Conservation (phyloP, 805 yeast species). For the Debaryomyces tyrocola region DNA sequence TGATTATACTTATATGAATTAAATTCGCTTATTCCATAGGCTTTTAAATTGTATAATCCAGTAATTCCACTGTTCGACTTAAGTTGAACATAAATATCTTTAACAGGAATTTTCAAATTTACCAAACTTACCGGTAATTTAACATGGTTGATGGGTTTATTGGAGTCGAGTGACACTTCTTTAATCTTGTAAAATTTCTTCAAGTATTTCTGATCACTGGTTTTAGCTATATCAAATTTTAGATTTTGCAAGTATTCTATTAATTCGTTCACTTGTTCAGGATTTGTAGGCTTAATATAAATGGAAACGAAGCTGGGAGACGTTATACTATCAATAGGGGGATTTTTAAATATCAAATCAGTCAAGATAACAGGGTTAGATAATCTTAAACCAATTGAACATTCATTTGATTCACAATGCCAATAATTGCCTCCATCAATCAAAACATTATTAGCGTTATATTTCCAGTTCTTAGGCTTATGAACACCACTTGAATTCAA, state of each 20-base stretch:
- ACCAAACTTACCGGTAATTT: conserved; percentile 34
- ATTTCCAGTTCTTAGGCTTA: conserved; percentile 25
- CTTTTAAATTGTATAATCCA: conserved; percentile 22
- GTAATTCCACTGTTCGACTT: conserved; percentile 7
- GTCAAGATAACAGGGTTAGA: conserved; percentile 32
- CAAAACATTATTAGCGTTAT: conserved; percentile 39
- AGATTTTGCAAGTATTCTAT: conserved; percentile 16
- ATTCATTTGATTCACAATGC: conserved; percentile 29
- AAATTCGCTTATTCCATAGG: conserved; percentile 30
- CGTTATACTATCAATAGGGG: conserved; percentile 7
- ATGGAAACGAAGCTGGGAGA: conserved; percentile 22
- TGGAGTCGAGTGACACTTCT: conserved; percentile 15
- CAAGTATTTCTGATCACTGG: conserved; percentile 23
- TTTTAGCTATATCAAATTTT: conserved; percentile 8
- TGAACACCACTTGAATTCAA: conserved; percentile 20
- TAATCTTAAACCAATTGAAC: conserved; percentile 38
- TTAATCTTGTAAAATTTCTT: conserved; percentile 31
- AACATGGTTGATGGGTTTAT: conserved; percentile 23
- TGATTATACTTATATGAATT: conserved; percentile 22
- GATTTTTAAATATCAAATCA: conserved; percentile 29
- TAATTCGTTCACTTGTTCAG: conserved; percentile 15
- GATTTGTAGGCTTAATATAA: conserved; percentile 29
- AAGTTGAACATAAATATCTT: conserved; percentile 35
- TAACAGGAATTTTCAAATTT: conserved; percentile 28
- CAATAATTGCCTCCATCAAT: conserved; percentile 34